These are phyloP conservation scores for Hyaloscypha bicolor DNA, from an alignment of 495 filamentous ascomycete species.

Conservation along the genomic window DNA sequence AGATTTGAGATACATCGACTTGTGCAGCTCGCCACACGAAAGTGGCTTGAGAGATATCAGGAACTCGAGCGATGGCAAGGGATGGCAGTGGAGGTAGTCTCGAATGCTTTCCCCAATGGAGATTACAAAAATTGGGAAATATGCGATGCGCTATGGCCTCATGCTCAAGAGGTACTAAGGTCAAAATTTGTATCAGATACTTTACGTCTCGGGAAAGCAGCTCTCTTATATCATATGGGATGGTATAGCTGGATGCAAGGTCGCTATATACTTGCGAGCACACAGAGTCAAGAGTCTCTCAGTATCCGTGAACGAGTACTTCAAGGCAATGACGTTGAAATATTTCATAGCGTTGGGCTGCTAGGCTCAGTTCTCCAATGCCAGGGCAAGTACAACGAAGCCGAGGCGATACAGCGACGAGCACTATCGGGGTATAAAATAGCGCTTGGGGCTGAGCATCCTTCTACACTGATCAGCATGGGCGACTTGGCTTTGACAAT, in stretches of 20 bases:
- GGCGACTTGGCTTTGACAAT: conserved; percentile 5
- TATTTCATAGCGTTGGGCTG: conserved; percentile 30
- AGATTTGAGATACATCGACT: conserved; percentile 45
- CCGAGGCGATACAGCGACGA: conserved; percentile 13
- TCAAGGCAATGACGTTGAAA: conserved; percentile 38
- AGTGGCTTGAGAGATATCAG: conserved; percentile 41
- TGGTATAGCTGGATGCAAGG: conserved; percentile 16
- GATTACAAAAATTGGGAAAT: conserved; percentile 37
- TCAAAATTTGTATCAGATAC: conserved; percentile 6
- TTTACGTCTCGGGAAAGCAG: too few species aligned
- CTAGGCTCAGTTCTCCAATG: conserved; percentile 30
- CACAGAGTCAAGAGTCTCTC: background rate
- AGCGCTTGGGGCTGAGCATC: conserved; percentile 20
- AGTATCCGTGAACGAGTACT: conserved; percentile 14
- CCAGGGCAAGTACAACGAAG: conserved; percentile 40
- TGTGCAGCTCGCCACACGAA: conserved; percentile 46
- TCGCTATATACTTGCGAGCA: background rate
- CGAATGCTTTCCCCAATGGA: conserved; percentile 39
- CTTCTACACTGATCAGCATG: conserved; percentile 10
- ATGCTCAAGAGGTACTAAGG: conserved; percentile 37
- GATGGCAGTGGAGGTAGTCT: conserved; percentile 37
- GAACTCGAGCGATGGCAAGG: conserved; percentile 34
- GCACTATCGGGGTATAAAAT: background rate
- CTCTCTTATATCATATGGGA: conserved; percentile 10
- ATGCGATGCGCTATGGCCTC: conserved; percentile 42